Base-by-base conservation (phyloP, 306 rosid genomes). In the Rosa chinensis region DNA sequence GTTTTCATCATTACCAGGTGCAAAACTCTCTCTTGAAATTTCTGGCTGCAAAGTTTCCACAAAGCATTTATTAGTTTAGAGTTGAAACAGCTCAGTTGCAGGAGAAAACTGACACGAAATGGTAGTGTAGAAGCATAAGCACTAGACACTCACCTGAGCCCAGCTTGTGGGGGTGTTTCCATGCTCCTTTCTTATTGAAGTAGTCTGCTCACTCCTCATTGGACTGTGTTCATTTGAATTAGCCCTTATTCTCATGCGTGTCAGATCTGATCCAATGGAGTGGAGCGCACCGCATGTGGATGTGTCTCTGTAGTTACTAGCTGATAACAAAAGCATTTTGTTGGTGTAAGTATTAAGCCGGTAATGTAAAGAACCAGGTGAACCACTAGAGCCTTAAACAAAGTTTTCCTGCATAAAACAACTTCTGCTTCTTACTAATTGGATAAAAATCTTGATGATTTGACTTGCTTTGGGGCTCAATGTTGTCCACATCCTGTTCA, bases 231-330 rank as follows among this genome's bases (percentile, higher is more conserved):
- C 82, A 69, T 81, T 72, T 18, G 79, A 25, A 18, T 87, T 91
- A 28, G 97, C 86, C 77, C 84, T 78, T 77, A 95, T 86, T 82
- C 70, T 86, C 99, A 92, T 91, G 78, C 99, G 86, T n/a, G 98
- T 95, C 75, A 91, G 89, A 81, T 95, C 99, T 56, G 98, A 95
- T 79, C 98, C 97, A 43, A 95, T 89, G 63, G 97, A 95, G 71
- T 85, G 98, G 76, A 95, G 94, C 77, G 81, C 87, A 20, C 98
- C 99, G 50, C 92, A 93, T 21, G 98, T 95, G 70, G 98, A 95
- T 79, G 77, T 79, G 78, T 89, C 97, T 50, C 75, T 81, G 59
- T 70, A 37, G 81, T 85, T 88, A 80, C 78, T 89, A 53, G 83
- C 98, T 89, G 90, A 76, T 79, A 82, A 56, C 47, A 25, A 78